Conservation (phyloP, 768 basidiomycete genomes). For the Hericium rajendrae region DNA sequence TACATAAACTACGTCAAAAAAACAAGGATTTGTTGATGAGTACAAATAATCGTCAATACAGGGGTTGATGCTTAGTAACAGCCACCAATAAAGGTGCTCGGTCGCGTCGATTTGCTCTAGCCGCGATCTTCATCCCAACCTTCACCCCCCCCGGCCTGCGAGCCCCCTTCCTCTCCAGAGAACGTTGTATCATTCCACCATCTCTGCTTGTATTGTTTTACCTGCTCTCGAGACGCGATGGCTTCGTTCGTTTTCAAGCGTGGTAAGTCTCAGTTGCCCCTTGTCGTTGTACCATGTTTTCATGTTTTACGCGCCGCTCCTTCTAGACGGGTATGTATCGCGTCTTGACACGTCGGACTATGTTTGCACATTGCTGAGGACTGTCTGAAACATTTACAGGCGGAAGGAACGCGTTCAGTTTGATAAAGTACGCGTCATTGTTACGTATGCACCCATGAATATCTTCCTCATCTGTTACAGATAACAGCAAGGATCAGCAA, state of each 20-base stretch:
- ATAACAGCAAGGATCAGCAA: constrained; percentile 83
- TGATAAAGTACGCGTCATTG: constrained; percentile 58
- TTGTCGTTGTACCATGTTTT: neutral
- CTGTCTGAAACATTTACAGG: constrained; percentile 25
- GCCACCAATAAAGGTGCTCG: constrained; percentile 17
- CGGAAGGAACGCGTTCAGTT: constrained; percentile 91
- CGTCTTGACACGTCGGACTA: constrained; percentile 18
- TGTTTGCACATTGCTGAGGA: constrained; percentile 3
- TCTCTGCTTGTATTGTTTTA: constrained; percentile 2
- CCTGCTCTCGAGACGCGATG: constrained; percentile 4
- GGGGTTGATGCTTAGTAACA: constrained; percentile 3
- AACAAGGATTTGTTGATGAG: neutral
- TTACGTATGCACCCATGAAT: neutral
- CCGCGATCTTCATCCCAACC: constrained; percentile 18
- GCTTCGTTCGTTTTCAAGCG: constrained; percentile 46
- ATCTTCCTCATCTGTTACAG: constrained; percentile 28
- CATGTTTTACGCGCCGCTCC: constrained; percentile 7
- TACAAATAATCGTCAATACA: neutral
- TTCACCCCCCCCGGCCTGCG: constrained; percentile 5
- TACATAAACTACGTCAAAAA: neutral
- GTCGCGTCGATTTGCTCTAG: constrained; percentile 18
- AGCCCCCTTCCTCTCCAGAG: neutral
- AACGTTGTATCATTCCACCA: constrained; percentile 5
- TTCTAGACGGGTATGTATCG: constrained; percentile 40
- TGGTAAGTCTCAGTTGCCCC: constrained; percentile 29